Evolutionary conservation across 2,329 filamentous ascomycete genomes (phyloP).

Genomic region (Phialemoniopsis sp.): DNA sequence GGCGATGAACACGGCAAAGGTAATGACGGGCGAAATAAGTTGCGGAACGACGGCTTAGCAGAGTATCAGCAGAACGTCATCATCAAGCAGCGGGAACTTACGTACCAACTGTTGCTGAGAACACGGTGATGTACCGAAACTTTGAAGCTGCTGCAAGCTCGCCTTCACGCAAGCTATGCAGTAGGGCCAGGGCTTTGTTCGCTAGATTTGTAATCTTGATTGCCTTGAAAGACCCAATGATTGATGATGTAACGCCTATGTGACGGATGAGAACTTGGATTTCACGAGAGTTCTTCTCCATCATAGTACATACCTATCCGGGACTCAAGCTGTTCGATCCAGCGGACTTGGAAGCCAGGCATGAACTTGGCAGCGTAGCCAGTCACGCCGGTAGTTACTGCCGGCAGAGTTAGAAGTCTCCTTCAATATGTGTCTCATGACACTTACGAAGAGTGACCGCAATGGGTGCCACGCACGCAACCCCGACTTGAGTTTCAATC

Average conservation of each 20-base stretch:
- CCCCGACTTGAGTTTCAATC: slow-evolving; percentile 25
- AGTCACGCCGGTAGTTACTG: slow-evolving; percentile 3
- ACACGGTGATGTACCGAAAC: slow-evolving; percentile 25
- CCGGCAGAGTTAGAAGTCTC: no score
- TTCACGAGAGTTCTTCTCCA: slow-evolving; percentile 2
- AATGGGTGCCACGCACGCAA: slow-evolving; percentile 25
- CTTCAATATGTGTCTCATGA: no score
- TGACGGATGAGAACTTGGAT: slow-evolving; percentile 4
- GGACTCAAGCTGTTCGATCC: slow-evolving; percentile 10
- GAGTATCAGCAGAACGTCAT: no score
- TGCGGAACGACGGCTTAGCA: slow-evolving; percentile 20
- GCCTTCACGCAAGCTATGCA: slow-evolving; percentile 23
- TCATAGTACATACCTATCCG: slow-evolving; percentile 5
- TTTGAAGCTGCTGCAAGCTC: slow-evolving; percentile 28
- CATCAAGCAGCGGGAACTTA: not conserved
- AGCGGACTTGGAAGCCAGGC: slow-evolving; percentile 8
- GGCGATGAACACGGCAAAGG: slow-evolving; percentile 31
- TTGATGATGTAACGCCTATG: slow-evolving; percentile 17
- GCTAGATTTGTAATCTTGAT: slow-evolving; percentile 35
- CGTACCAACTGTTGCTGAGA: slow-evolving; percentile 25
- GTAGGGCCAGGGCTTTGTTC: slow-evolving; percentile 18
- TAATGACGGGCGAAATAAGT: slow-evolving; percentile 28
- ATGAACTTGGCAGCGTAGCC: not conserved
- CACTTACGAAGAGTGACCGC: slow-evolving; percentile 14
- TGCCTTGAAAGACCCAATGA: slow-evolving; percentile 34